A percentile compares a stretch with the other conserved stretches of the same genome.
Conservation (phyloP, 2,329 filamentous ascomycete genomes). For the Xylariaceae sp. region DNA sequence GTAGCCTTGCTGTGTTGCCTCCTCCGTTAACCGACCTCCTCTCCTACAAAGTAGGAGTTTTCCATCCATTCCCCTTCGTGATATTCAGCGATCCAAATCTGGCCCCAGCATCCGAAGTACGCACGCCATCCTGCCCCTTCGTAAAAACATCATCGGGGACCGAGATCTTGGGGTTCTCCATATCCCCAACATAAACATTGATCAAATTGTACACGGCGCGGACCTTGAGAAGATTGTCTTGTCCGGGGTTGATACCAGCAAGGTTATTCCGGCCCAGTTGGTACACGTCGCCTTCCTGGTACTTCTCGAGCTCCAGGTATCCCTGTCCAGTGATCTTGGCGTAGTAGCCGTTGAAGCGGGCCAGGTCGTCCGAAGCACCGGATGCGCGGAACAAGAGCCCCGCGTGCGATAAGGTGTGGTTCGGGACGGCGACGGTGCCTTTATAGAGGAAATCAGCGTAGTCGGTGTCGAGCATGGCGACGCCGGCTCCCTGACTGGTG, state of each 20-base stretch:
- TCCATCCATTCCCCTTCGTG: no score
- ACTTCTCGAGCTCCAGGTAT: slow-evolving; percentile 25
- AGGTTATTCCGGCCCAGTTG: slow-evolving; percentile 13
- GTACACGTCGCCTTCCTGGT: slow-evolving; percentile 14
- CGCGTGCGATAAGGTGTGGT: slow-evolving; percentile 24
- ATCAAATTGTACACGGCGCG: slow-evolving; percentile 26
- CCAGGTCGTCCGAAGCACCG: slow-evolving; percentile 14
- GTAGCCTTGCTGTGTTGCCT: no score
- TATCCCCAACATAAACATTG: slow-evolving; percentile 29
- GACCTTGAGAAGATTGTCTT: slow-evolving; percentile 26
- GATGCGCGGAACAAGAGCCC: slow-evolving; percentile 36
- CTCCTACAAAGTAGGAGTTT: no score
- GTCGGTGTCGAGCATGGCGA: slow-evolving; percentile 35
- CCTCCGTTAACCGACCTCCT: no score
- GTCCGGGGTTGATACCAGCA: not conserved
- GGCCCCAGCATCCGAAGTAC: slow-evolving; percentile 18
- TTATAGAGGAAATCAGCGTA: slow-evolving; percentile 34
- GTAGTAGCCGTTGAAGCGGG: slow-evolving; percentile 31
- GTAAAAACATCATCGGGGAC: slow-evolving; percentile 20
- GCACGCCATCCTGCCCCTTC: slow-evolving; percentile 28
- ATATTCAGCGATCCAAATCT: slow-evolving; percentile 21
- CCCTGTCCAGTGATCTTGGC: slow-evolving; percentile 22
- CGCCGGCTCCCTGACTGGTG: slow-evolving; percentile 18
- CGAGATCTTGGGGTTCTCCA: slow-evolving; percentile 21
- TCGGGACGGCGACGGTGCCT: slow-evolving; percentile 26